These are phyloP conservation scores for Cyanidioschyzon merolae DNA, from an alignment of 23 red algal species.

Conservation along the genomic window DNA sequence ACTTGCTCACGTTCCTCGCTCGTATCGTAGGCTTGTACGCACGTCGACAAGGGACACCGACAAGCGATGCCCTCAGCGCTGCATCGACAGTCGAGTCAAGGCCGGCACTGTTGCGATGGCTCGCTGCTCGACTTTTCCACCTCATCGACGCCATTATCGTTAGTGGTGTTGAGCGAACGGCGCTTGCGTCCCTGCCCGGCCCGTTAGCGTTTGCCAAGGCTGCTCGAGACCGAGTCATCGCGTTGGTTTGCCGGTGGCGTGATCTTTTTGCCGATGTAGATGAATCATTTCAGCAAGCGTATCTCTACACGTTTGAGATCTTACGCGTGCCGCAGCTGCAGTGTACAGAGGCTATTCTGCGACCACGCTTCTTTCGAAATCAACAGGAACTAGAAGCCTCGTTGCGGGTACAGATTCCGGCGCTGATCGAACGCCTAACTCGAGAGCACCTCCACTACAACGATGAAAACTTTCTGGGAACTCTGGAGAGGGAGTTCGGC, in stretches of 20 bases:
- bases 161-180: neutral
- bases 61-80: neutral
- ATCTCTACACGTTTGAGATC: neutral
- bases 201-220: neutral
- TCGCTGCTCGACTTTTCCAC: neutral
- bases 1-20: neutral
- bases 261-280: neutral
- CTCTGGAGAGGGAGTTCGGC: neutral
- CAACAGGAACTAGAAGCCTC: neutral
- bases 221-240: neutral
- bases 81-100: neutral
- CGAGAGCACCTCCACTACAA: neutral
- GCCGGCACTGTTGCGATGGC: neutral
- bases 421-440: neutral
- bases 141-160: constrained; percentile 1
- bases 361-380: neutral
- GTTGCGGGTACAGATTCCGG: neutral
- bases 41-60: neutral
- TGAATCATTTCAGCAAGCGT: neutral
- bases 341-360: neutral
- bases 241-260: neutral
- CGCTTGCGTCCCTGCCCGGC: neutral
- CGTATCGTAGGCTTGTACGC: neutral
- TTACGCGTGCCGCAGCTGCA: neutral
- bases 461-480: neutral